phyloP scores from a whole-genome alignment of 2,329 filamentous ascomycete genomes.

The Cladosporium austrohemisphaericum region DNA sequence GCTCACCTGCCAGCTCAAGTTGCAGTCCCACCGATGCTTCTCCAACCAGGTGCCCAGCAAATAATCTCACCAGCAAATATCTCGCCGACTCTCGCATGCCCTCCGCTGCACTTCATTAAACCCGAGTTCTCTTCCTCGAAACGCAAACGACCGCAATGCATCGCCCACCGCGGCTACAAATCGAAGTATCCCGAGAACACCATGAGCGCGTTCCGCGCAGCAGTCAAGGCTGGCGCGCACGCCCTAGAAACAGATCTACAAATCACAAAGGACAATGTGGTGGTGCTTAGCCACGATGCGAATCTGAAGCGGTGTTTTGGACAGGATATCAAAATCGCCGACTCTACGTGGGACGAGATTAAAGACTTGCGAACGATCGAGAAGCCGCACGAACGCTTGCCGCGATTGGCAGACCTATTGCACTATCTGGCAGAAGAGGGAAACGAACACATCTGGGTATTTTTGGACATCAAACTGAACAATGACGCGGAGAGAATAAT shows the following conservation, averaged over 20 bases:
- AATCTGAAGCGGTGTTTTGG: constrained; percentile 80
- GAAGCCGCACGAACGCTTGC: constrained; percentile 67
- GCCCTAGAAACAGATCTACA: constrained; percentile 88
- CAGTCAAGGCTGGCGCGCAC: constrained; percentile 69
- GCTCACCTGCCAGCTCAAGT: constrained; percentile 5
- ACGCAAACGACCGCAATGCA: constrained; percentile 59
- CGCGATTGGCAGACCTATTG: constrained; percentile 70
- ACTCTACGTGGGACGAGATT: constrained; percentile 74
- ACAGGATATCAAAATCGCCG: constrained; percentile 64
- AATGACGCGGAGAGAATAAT: constrained; percentile 71
- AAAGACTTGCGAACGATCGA: constrained; percentile 63
- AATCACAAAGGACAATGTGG: constrained; percentile 73
- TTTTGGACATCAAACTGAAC: constrained; percentile 85
- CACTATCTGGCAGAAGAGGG: constrained; percentile 64
- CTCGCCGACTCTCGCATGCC: constrained; percentile 24
- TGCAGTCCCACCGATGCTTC: constrained; percentile 26
- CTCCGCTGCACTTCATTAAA: constrained; percentile 22
- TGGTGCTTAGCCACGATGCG: constrained; percentile 69
- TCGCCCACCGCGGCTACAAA: constrained; percentile 78
- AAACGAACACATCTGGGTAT: constrained; percentile 67
- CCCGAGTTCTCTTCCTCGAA: constrained; percentile 24
- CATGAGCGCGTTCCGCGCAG: constrained; percentile 71
- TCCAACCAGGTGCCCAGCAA: constrained; percentile 30
- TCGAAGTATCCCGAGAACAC: constrained; percentile 80
- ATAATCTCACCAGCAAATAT: constrained; percentile 24